Conservation (phyloP, 345 rosid genomes). For the Acer negundo region DNA sequence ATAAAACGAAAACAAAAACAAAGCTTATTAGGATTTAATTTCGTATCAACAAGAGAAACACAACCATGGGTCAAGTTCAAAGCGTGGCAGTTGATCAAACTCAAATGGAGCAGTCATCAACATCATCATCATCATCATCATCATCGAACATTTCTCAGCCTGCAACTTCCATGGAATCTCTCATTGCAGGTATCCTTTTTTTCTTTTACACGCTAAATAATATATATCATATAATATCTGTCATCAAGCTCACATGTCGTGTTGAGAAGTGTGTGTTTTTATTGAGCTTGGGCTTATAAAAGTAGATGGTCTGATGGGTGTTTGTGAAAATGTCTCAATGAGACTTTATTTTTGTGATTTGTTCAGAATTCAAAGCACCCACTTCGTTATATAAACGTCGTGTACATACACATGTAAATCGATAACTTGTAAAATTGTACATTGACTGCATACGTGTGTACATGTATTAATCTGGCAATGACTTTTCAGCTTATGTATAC, state of each 20-base stretch:
- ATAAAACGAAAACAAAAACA: neutral
- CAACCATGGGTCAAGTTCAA: constrained; percentile 60
- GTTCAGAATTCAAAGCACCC: too few relatives aligned
- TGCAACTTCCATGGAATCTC: constrained; percentile 52
- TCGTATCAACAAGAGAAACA: neutral
- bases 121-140: constrained; percentile 26
- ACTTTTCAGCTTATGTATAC: too few relatives aligned
- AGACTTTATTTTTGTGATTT: neutral
- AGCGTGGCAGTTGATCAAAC: constrained; percentile 30
- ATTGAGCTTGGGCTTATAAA: too few relatives aligned
- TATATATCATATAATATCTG: too few relatives aligned
- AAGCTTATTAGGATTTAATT: neutral
- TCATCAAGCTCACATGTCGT: too few relatives aligned
- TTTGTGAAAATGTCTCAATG: constrained; percentile 25
- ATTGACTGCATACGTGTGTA: too few relatives aligned
- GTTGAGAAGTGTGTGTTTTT: too few relatives aligned
- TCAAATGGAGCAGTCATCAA: constrained; percentile 14
- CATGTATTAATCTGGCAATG: too few relatives aligned
- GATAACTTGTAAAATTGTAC: too few relatives aligned
- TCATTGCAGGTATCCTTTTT: constrained; percentile 47
- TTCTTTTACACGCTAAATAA: neutral
- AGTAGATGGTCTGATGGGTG: neutral
- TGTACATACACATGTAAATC: too few relatives aligned
- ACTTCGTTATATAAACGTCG: too few relatives aligned
- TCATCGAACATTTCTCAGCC: constrained; percentile 5